Conservation (phyloP, 2,329 filamentous ascomycete genomes). For the Diaporthe sp. region DNA sequence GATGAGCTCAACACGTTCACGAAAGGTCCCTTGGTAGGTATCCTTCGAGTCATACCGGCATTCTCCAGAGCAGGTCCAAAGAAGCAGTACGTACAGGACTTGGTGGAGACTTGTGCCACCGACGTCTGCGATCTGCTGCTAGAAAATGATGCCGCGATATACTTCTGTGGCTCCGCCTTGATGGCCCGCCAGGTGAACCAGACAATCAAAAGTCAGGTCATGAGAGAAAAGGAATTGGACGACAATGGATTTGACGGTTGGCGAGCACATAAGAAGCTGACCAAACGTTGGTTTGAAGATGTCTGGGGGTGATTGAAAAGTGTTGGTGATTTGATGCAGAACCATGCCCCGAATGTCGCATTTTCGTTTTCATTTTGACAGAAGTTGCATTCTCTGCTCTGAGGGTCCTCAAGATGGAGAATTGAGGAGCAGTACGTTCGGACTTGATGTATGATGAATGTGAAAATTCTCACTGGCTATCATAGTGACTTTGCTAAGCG, state of each 20-base stretch:
- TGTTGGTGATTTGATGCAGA: no score
- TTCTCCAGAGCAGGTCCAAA: not conserved
- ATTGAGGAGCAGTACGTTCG: no score
- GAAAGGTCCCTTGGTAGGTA: not conserved
- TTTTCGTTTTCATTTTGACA: no score
- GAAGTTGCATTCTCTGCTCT: no score
- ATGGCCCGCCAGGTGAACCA: not conserved
- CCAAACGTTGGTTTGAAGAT: not conserved
- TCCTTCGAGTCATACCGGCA: not conserved
- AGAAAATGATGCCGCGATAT: not conserved
- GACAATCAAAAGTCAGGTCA: not conserved
- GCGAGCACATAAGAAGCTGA: not conserved
- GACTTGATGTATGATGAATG: no score
- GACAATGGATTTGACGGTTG: not conserved
- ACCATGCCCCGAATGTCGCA: no score
- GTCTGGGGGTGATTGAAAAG: not conserved
- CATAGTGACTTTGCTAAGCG: no score
- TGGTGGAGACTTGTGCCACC: not conserved
- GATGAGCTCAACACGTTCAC: not conserved
- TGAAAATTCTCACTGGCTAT: no score
- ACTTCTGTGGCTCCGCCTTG: not conserved
- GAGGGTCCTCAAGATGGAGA: no score
- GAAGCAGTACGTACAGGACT: not conserved
- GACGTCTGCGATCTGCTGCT: not conserved
- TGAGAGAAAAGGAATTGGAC: not conserved